A percentile compares a stretch with the other conserved stretches of the same genome.
Conservation (phyloP, 805 yeast genomes). For the Debaryomyces maramus region DNA sequence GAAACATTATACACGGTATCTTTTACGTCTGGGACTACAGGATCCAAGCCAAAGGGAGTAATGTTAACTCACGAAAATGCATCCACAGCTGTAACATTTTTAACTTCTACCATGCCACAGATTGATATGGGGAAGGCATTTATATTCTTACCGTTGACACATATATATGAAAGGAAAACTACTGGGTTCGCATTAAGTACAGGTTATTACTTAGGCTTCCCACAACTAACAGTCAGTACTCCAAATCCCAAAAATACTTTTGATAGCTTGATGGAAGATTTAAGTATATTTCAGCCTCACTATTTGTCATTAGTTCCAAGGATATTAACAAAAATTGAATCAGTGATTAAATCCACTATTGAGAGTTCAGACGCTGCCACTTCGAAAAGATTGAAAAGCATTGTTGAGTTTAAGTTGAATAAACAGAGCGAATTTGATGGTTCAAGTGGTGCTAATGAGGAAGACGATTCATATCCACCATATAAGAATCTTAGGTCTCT, state of each 20-base stretch:
- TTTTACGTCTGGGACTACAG: conserved; percentile 64
- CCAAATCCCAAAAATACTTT: conserved; percentile 11
- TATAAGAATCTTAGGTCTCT: conserved; percentile 31
- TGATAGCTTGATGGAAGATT: conserved; percentile 28
- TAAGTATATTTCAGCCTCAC: conserved; percentile 26
- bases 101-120: conserved; percentile 9
- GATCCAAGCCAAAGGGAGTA: conserved; percentile 74
- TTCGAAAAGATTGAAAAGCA: conserved; percentile 15
- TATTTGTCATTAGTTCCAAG: conserved; percentile 33
- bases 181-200: conserved; percentile 18
- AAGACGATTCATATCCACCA: conserved; percentile 16
- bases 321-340: conserved; percentile 39
- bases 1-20: conserved; percentile 41
- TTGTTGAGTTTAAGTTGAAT: conserved; percentile 18
- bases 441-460: conserved; percentile 20
- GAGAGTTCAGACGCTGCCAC: conserved; percentile 7
- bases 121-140: conserved; percentile 12
- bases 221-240: conserved; percentile 17
- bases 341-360: conserved; percentile 16
- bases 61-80: conserved; percentile 40
- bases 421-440: conserved; percentile 39
- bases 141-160: conserved; percentile 37
- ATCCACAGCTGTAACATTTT: conserved; percentile 15
- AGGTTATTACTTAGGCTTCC: conserved; percentile 33
- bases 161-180: conserved; percentile 35